Base-by-base conservation (phyloP, 148 eudicot species). In the Cornus kousa region DNA sequence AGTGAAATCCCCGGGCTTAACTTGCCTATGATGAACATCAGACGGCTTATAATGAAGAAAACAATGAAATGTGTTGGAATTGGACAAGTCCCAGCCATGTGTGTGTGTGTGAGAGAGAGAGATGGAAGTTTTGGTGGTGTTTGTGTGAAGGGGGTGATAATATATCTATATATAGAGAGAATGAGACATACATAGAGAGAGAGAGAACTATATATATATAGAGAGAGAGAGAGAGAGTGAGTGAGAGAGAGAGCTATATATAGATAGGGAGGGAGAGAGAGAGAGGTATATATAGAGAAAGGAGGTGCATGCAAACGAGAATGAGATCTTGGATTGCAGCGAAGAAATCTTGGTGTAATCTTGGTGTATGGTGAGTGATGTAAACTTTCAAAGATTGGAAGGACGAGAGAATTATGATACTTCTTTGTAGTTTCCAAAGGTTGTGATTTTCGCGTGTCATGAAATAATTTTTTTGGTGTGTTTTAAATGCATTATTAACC, bases 341-440 rank as follows among this genome's bases (percentile, higher is more conserved):
- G 59, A 72, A 40, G 68, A 76, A 81, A 76, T 77, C 79, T 77
- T 73, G 39, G 31, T 9, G 40, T 43, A 81, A 76, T 77, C 79
- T 77, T 73, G 39, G 31, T 9, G 40, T 43, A 7, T 73, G 57
- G 62, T 73, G 72, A 16, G 71, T 70, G 28, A 20, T 53, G 48
- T 53, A 48, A 72, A 72, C 57, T 80, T 86, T 86, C 89, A 84
- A 84, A 88, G 89, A 86, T 86, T 22, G 79, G 50, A 84, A 78
- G 79, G 88, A 81, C 85, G 57, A 66, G 55, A 65, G 72, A 23
- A 35, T 24, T 33, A 46, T 75, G 48, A 76, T 74, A 33, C 40
- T 80, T 78, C 28, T 22, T 74, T 35, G 71, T 71, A 59, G 20
- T 57, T 71, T 80, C 64, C 77, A 65, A 74, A 76, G 71, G 79